Percentiles rank a stretch among this genome's conserved stretches.
phyloP scores from a whole-genome alignment of 208 protist species.

The Blastocrithidia nonstop region DNA sequence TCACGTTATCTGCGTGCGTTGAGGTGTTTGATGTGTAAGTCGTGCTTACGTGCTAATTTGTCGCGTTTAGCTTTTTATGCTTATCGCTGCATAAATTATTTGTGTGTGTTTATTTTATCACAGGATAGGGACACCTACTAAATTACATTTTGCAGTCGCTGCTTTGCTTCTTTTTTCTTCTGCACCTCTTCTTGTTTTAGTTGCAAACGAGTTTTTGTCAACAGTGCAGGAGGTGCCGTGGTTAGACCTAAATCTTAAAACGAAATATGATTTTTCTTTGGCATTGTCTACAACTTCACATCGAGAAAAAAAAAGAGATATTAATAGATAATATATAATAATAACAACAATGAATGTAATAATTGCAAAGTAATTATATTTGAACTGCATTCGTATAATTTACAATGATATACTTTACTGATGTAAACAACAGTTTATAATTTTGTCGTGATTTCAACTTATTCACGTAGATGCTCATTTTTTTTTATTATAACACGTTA shows the following conservation, averaged over 20 bases:
- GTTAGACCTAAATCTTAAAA: constrained; percentile 71
- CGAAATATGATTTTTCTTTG: constrained; percentile 31
- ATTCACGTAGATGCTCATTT: too few relatives aligned
- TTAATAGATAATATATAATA: constrained; percentile 1
- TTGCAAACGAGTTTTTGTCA: constrained; percentile 40
- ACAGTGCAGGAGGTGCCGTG: constrained; percentile 40
- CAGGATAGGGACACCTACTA: constrained; percentile 27
- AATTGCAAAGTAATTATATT: too few relatives aligned
- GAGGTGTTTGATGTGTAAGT: constrained; percentile 38
- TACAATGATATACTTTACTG: too few relatives aligned
- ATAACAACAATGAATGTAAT: too few relatives aligned
- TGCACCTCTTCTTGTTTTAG: constrained; percentile 32
- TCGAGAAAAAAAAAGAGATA: constrained; percentile 2
- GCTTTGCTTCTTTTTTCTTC: constrained; percentile 59
- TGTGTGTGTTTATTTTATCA: constrained; percentile 44
- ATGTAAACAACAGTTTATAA: too few relatives aligned
- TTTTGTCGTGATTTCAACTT: too few relatives aligned
- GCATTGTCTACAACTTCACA: constrained; percentile 8
- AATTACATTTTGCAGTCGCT: constrained; percentile 35
- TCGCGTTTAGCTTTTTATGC: constrained; percentile 18
- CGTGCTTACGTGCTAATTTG: constrained; percentile 45
- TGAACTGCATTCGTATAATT: too few relatives aligned
- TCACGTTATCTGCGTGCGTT: constrained; percentile 17
- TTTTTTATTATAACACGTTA: too few relatives aligned
- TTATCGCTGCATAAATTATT: constrained; percentile 30